Base-by-base conservation (phyloP, 2,329 filamentous ascomycete genomes). In the Paradendryphiella salina region DNA sequence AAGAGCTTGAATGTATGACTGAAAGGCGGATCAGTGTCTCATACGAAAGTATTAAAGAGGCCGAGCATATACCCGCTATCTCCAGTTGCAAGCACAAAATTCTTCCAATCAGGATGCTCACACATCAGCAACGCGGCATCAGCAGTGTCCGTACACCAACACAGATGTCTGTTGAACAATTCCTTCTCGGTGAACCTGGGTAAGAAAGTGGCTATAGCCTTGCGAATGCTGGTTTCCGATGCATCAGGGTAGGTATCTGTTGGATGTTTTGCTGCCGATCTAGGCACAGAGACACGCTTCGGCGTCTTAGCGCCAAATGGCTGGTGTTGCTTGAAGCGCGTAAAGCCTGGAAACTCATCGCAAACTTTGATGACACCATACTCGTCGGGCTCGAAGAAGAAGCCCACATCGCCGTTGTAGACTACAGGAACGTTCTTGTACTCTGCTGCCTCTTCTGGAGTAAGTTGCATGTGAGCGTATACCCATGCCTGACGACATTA, bases 81-180 rank as follows among this genome's bases (percentile, higher is more conserved):
- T 0, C 77, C 77, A 0, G 76, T 78, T 0, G 76, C 76, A n/a
- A 78, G 54, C 15, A 78, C 67, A 40, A 79, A 73, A 47, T 79
- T 78, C 57, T 74, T 77, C 73, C 76, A 78, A 9, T 74, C 66
- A 5, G 82, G 79, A 64, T 81, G 77, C 41, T 69, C 70, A 10
- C 79, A 79, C 54, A 87, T 81, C 52, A 87, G 73, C 56, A 85
- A 82, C 59, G 86, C 82, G 63, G 86, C 82, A 41, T 80, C 82
- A 1, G 82, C 81, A 2, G 82, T 85, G 46, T 83, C 80, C 37
- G 80, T 80, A 64, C 86, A 84, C 82, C 83, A 86, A 70, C 77
- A 81, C 5, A 80, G 54, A 5, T 77, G 70, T 60, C 74, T 76
- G 43, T 76, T 75, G 42, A 77, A 76, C 1, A 76, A 64, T 7